phyloP scores from a whole-genome alignment of 2,329 filamentous ascomycete species.

The Sclerotinia nivalis region DNA sequence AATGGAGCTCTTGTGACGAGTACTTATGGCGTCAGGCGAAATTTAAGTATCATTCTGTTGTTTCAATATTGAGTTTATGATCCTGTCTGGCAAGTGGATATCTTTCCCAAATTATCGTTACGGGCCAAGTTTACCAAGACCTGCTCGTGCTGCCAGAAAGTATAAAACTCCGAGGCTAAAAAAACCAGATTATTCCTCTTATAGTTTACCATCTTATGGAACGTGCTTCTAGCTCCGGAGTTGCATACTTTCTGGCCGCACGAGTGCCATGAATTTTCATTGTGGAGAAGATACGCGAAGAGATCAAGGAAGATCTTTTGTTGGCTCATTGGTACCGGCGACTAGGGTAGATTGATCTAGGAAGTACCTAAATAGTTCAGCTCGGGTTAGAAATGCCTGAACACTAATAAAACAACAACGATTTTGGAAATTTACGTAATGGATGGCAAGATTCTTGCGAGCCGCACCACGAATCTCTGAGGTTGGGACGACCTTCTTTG shows the following conservation, averaged over 20 bases:
- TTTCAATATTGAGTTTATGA: neutral
- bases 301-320: constrained; percentile 9
- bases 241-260: too few relatives aligned
- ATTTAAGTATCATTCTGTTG: neutral
- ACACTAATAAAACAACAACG: neutral
- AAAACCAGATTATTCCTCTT: too few relatives aligned
- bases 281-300: constrained; percentile 12
- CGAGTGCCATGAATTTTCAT: neutral
- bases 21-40: neutral
- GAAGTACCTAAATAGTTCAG: neutral
- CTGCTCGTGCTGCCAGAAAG: too few relatives aligned
- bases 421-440: neutral
- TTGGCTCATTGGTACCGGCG: neutral
- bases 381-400: neutral
- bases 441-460: neutral
- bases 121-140: neutral
- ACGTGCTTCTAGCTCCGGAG: too few relatives aligned
- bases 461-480: neutral
- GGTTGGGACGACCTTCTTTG: neutral
- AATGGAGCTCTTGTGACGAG: neutral
- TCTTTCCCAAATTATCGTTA: neutral
- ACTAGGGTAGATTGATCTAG: neutral
- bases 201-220: too few relatives aligned
- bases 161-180: too few relatives aligned
- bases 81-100: neutral